Evolutionary conservation across 1,284 basidiomycete species (phyloP).

Genomic region (Sporisorium graminicola): DNA sequence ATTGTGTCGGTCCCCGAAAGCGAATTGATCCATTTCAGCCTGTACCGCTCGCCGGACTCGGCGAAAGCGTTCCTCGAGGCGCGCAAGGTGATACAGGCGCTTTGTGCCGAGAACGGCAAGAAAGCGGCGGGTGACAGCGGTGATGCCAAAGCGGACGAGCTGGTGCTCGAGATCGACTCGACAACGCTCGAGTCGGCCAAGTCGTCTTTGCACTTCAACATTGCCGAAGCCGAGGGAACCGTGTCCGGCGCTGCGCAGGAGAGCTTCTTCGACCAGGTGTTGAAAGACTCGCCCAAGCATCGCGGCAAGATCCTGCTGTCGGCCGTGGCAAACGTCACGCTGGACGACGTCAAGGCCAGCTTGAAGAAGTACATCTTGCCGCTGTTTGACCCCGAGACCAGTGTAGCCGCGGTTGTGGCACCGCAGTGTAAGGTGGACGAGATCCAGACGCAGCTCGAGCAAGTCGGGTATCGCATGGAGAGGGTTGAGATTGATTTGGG

Average conservation of each 20-base stretch:
- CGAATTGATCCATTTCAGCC: constrained; percentile 82
- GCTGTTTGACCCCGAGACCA: constrained; percentile 83
- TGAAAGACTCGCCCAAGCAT: constrained; percentile 59
- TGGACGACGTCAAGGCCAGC: constrained; percentile 79
- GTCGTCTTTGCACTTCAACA: constrained; percentile 86
- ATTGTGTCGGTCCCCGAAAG: constrained; percentile 84
- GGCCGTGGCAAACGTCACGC: constrained; percentile 76
- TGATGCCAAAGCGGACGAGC: constrained; percentile 63
- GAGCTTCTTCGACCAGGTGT: constrained; percentile 55
- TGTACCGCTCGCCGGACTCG: constrained; percentile 85
- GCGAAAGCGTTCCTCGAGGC: constrained; percentile 87
- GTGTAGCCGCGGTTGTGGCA: constrained; percentile 84
- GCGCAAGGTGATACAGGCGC: constrained; percentile 70
- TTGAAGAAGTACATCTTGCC: constrained; percentile 85
- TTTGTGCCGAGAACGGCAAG: constrained; percentile 66
- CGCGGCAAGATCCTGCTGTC: constrained; percentile 55
- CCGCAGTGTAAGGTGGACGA: constrained; percentile 83
- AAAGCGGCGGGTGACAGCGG: neutral
- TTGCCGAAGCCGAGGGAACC: constrained; percentile 85
- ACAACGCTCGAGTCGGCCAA: constrained; percentile 91
- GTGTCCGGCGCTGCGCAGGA: constrained; percentile 80
- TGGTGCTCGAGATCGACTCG: constrained; percentile 76
- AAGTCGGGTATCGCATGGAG: constrained; percentile 83
- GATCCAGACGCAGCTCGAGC: constrained; percentile 77
- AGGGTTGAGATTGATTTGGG: constrained; percentile 79